Base-by-base conservation (phyloP, 305 asterid genomes). In the Fraxinus xanthoxyloides region DNA sequence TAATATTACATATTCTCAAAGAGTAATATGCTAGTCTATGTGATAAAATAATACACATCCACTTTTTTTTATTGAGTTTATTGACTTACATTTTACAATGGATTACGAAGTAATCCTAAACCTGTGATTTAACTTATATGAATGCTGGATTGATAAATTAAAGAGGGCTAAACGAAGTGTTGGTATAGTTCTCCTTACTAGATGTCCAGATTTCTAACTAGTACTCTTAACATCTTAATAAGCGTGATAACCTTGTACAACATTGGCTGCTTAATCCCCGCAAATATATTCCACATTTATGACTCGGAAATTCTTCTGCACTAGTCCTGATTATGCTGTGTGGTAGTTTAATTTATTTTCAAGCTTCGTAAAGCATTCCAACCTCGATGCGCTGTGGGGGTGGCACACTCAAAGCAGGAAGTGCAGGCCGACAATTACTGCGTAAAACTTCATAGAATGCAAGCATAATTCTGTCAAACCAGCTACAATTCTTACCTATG, bases 351-450 rank as follows among this genome's bases (percentile, higher is more conserved):
- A 31, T 70, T 2, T 13, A 31, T 34, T 9, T 10, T 85, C 84
- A 88, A 35, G 88, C 89, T 78, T 81, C 88, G 17, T 86, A 88
- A 34, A 86, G 87, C 91, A 88, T 86, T 30, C 91, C 89, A 34
- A 88, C 89, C 81, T 88, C 89, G 10, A 88, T 84, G 23, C 87
- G 81, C 21, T 86, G 89, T 43, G 79, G 82, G 51, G 83, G 73
- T 3, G 91, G 91, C 36, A 86, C 75, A 36, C 84, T 84, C 46
- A 88, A 46, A 65, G 87, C 82, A 48, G 89, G 89, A 38, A 88
- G 46, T 38, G 91, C 84, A 76, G 89, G 85, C 85, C 91, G 83
- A 79, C 91, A 86, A 79, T 88, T 86, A 54, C 88, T 83, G 46
- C 81, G 91, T 84, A 88, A 65, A 65, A 82, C 65, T 79, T 88